Percentiles rank a stretch among this genome's conserved stretches.
Conservation (phyloP, 2,329 filamentous ascomycete species). For the Xylariaceae sp. region DNA sequence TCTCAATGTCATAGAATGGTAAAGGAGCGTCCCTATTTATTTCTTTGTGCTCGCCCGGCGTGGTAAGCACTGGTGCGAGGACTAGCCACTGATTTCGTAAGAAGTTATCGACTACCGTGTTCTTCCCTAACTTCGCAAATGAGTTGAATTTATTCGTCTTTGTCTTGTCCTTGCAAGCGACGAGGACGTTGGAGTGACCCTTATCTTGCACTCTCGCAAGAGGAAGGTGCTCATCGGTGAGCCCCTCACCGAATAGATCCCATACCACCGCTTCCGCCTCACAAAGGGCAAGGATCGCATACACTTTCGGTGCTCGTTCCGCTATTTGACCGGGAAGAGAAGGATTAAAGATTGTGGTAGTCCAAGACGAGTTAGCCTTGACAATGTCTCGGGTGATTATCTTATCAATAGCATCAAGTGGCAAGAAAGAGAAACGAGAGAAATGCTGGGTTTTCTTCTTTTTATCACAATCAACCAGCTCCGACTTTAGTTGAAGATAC, state of each 20-base stretch:
- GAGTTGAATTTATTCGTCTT: not conserved
- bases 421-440: not conserved
- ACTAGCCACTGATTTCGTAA: not conserved
- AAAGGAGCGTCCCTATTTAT: constrained; percentile 52
- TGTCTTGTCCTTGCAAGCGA: not conserved
- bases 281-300: constrained; percentile 4
- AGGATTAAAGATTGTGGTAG: not conserved
- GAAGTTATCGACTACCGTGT: not conserved
- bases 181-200: not conserved
- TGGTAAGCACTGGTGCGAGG: constrained; percentile 9
- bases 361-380: not conserved
- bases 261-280: not conserved
- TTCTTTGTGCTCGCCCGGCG: not conserved
- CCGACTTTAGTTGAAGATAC: not conserved
- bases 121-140: not conserved
- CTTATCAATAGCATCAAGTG: not conserved
- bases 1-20: constrained; percentile 46
- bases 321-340: not conserved
- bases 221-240: constrained; percentile 13
- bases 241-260: constrained; percentile 6
- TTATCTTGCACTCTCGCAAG: not conserved
- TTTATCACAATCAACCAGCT: not conserved
- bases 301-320: not conserved
- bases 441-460: not conserved
- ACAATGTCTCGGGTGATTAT: not conserved